phyloP scores from a whole-genome alignment of 768 basidiomycete genomes.

The Calocera viscosa region DNA sequence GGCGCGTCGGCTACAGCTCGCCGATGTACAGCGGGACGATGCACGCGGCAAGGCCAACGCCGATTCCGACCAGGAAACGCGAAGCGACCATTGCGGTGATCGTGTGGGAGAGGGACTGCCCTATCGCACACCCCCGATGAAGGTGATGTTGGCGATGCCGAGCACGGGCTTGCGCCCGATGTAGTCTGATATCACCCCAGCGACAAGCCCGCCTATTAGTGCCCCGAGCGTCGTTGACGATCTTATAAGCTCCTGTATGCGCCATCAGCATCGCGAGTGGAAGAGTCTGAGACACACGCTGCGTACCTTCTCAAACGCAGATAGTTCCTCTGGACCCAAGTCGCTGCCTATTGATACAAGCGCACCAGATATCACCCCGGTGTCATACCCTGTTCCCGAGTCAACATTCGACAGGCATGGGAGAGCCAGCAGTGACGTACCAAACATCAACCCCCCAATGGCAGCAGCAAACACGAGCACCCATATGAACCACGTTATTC shows the following conservation, averaged over 20 bases:
- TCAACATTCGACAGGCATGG: neutral
- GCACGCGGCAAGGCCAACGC: conserved; percentile 64
- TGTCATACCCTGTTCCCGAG: conserved; percentile 52
- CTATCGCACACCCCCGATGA: conserved; percentile 62
- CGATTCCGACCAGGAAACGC: conserved; percentile 61
- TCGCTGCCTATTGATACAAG: conserved; percentile 59
- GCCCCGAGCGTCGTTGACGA: conserved; percentile 69
- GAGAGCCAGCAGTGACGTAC: conserved; percentile 33
- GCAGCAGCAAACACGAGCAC: conserved; percentile 61
- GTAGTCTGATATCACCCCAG: conserved; percentile 59
- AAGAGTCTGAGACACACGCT: too few relatives aligned
- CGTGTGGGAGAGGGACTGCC: conserved; percentile 54
- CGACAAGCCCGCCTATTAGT: conserved; percentile 56
- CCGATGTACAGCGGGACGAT: conserved; percentile 75
- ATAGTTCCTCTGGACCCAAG: conserved; percentile 44
- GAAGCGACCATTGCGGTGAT: conserved; percentile 66
- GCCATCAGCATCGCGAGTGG: too few relatives aligned
- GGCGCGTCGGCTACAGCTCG: conserved; percentile 62
- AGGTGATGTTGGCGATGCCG: conserved; percentile 54
- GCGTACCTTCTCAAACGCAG: conserved; percentile 58
- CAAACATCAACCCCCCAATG: conserved; percentile 64
- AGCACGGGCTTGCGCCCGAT: conserved; percentile 55
- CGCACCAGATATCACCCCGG: conserved; percentile 70
- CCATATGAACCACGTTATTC: conserved; percentile 64
- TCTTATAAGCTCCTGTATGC: conserved; percentile 74